A percentile compares a stretch with the other conserved stretches of the same genome.
These are phyloP conservation scores for Diutina ranongensis DNA, from an alignment of 1,139 yeast genomes.

Conservation along the genomic window DNA sequence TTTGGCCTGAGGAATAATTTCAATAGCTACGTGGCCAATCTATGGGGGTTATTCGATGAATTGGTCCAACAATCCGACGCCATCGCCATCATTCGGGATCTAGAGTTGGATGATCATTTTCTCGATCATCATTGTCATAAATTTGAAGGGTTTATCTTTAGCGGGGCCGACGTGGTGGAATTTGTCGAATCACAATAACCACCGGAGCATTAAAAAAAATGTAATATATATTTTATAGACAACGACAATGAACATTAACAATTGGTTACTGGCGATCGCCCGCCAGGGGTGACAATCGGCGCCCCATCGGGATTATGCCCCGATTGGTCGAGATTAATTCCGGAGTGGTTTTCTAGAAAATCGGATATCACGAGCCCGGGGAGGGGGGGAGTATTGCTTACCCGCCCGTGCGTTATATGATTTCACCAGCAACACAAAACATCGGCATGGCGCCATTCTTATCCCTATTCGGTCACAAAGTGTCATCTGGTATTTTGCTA, in stretches of 20 bases:
- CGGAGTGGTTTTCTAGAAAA: too few relatives aligned
- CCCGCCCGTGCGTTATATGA: too few relatives aligned
- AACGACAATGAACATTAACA: too few relatives aligned
- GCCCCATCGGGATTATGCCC: neutral
- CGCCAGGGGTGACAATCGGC: too few relatives aligned
- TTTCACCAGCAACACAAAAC: too few relatives aligned
- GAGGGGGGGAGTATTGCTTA: too few relatives aligned
- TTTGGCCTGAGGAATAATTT: slow-evolving; percentile 22
- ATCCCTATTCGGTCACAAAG: too few relatives aligned
- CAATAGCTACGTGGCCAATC: slow-evolving; percentile 16
- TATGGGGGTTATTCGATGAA: slow-evolving; percentile 20
- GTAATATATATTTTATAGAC: too few relatives aligned
- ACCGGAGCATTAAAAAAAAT: too few relatives aligned
- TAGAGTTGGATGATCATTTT: neutral
- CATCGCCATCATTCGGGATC: neutral
- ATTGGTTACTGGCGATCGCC: too few relatives aligned
- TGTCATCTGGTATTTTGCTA: too few relatives aligned
- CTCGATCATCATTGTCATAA: neutral
- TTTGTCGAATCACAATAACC: neutral
- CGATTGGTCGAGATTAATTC: neutral
- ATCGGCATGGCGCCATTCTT: too few relatives aligned
- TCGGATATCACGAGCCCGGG: neutral
- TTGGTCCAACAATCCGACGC: slow-evolving; percentile 8
- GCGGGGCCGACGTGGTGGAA: neutral
- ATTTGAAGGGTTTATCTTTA: slow-evolving; percentile 4